A percentile compares a stretch with the other conserved stretches of the same genome.
Conservation (phyloP, 169 alveolate genomes). For the Plasmodium inui region DNA sequence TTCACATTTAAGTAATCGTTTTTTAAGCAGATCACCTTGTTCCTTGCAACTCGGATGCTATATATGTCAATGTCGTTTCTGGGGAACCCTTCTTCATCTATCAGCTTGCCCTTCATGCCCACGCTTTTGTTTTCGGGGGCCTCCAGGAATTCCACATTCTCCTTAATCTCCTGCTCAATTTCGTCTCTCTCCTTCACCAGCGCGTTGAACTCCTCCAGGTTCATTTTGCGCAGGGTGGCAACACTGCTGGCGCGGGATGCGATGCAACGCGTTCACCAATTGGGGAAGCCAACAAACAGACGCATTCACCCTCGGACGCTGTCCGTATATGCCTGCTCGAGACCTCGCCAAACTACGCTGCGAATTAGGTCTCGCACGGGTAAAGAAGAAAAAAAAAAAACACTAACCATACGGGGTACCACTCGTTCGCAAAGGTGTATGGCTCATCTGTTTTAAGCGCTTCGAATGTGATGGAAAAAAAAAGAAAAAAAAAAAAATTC, state of each 20-base stretch:
- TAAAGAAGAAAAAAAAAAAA: no score
- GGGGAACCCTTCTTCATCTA: conserved; percentile 83
- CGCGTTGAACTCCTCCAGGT: conserved; percentile 47
- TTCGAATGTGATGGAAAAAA: background rate
- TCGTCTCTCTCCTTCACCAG: conserved; percentile 76
- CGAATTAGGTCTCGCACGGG: background rate
- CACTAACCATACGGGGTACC: background rate
- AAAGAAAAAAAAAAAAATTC: no score
- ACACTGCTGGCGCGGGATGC: background rate
- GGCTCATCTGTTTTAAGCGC: background rate
- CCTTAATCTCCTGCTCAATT: conserved; percentile 82
- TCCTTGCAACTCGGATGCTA: conserved; percentile 81
- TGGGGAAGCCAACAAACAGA: background rate
- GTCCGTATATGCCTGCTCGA: background rate
- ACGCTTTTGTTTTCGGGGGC: conserved; percentile 81
- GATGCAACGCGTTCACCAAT: background rate
- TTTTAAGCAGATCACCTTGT: conserved; percentile 77
- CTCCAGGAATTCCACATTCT: conserved; percentile 75
- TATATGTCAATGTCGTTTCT: conserved; percentile 81
- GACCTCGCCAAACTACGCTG: background rate
- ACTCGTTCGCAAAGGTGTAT: background rate
- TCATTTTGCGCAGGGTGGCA: background rate
- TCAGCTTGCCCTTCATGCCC: conserved; percentile 80
- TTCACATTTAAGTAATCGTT: conserved; percentile 74
- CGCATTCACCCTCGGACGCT: background rate